Percentiles rank a stretch among this genome's conserved stretches.
Evolutionary conservation across 805 yeast genomes (phyloP).

Genomic region (Ogataea degrootiae): DNA sequence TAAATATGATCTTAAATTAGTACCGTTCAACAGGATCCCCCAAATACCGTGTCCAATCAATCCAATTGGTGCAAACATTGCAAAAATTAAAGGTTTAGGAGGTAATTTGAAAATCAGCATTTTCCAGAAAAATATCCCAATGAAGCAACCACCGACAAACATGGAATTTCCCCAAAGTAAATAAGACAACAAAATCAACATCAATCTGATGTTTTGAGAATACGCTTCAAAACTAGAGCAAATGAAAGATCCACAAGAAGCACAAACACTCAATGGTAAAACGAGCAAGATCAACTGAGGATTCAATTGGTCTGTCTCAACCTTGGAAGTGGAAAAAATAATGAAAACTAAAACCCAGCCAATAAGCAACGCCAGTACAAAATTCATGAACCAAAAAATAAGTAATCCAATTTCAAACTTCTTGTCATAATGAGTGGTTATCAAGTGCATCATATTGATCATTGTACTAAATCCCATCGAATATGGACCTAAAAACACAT

Average conservation of each 20-base stretch:
- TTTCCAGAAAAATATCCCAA: conserved; percentile 56
- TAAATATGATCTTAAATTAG: conserved; percentile 13
- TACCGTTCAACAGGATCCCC: conserved; percentile 45
- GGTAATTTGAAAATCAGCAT: conserved; percentile 56
- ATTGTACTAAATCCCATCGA: conserved; percentile 79
- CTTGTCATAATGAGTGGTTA: conserved; percentile 33
- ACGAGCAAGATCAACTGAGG: conserved; percentile 65
- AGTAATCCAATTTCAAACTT: conserved; percentile 36
- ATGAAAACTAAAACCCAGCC: conserved; percentile 56
- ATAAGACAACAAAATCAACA: conserved; percentile 50
- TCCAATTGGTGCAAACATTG: conserved; percentile 72
- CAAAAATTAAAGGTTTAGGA: conserved; percentile 44
- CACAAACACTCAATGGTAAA: conserved; percentile 70
- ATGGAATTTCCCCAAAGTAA: conserved; percentile 72
- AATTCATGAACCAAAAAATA: conserved; percentile 66
- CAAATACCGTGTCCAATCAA: conserved; percentile 81
- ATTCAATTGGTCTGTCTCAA: conserved; percentile 35
- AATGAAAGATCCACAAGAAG: conserved; percentile 60
- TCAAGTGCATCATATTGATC: conserved; percentile 45
- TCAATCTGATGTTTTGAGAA: conserved; percentile 35
- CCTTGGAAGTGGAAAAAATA: conserved; percentile 35
- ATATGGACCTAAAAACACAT: conserved; percentile 67
- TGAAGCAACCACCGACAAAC: conserved; percentile 49
- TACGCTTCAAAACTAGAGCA: conserved; percentile 36
- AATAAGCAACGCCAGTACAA: conserved; percentile 46